phyloP scores from a whole-genome alignment of 2,329 filamentous ascomycete species.

The Berkeleyomyces basicola region DNA sequence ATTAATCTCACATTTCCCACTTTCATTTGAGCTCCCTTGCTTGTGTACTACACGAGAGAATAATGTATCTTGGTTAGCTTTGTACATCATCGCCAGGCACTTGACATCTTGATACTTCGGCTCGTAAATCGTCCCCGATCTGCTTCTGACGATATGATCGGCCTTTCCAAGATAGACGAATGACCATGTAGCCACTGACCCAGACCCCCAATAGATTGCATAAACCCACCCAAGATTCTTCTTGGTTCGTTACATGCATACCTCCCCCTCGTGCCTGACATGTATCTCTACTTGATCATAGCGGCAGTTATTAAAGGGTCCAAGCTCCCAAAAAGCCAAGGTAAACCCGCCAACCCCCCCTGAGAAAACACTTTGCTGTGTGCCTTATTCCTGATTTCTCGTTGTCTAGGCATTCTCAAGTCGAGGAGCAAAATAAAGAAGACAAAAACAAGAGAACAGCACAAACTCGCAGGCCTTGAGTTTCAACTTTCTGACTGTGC shows the following conservation, averaged over 20 bases:
- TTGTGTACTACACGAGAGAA: neutral
- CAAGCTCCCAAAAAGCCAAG: neutral
- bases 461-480: neutral
- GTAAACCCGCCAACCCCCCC: neutral
- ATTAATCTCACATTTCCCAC: neutral
- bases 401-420: neutral
- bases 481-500: neutral
- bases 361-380: neutral
- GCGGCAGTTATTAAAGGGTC: neutral
- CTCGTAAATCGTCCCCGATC: neutral
- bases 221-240: neutral
- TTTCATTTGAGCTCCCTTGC: neutral
- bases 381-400: neutral
- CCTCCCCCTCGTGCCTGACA: neutral
- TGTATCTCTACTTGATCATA: neutral
- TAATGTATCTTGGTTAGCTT: neutral
- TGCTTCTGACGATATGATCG: neutral
- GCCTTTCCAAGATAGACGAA: neutral
- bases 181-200: neutral
- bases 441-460: neutral
- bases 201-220: neutral
- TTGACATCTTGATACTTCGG: neutral
- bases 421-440: neutral
- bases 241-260: neutral
- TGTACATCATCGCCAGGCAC: neutral